Conservation (phyloP, 2,329 filamentous ascomycete genomes). For the Pseudogymnoascus sp. region DNA sequence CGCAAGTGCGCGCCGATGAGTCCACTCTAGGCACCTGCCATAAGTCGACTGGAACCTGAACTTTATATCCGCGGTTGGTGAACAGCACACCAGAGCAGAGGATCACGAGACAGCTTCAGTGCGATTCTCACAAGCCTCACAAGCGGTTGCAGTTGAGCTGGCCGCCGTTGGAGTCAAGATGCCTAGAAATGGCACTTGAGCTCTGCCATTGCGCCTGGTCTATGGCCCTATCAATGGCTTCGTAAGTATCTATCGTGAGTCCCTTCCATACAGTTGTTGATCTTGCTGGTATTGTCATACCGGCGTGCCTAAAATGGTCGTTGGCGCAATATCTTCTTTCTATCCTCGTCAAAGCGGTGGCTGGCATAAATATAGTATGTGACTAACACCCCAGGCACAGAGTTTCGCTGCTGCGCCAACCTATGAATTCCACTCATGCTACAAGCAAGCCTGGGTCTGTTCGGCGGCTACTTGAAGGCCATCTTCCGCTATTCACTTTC, state of each 20-base stretch:
- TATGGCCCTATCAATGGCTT: background rate
- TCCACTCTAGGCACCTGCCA: slow-evolving; percentile 2
- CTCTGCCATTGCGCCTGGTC: background rate
- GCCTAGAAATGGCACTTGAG: background rate
- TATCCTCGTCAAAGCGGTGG: background rate
- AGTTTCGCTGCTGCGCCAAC: background rate
- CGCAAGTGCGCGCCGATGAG: slow-evolving; percentile 2
- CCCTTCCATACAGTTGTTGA: slow-evolving; percentile 3
- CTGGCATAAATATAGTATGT: background rate
- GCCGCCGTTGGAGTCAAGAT: background rate
- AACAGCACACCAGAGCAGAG: background rate
- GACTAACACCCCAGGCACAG: slow-evolving; percentile 1
- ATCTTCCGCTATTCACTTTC: background rate
- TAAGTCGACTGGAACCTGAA: background rate
- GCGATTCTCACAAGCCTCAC: background rate
- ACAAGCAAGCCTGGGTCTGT: background rate
- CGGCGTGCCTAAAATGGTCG: slow-evolving; percentile 1
- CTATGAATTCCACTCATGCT: background rate
- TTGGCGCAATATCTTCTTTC: background rate
- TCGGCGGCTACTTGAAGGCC: background rate
- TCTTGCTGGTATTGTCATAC: background rate
- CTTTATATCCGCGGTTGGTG: background rate
- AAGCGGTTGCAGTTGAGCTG: background rate
- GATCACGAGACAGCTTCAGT: background rate
- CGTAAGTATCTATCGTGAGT: slow-evolving; percentile 3